Evolutionary conservation across 2,329 filamentous ascomycete species (phyloP), one percentile per base, ranked within the genome.

Genomic region (Sordariomycetes sp.): DNA sequence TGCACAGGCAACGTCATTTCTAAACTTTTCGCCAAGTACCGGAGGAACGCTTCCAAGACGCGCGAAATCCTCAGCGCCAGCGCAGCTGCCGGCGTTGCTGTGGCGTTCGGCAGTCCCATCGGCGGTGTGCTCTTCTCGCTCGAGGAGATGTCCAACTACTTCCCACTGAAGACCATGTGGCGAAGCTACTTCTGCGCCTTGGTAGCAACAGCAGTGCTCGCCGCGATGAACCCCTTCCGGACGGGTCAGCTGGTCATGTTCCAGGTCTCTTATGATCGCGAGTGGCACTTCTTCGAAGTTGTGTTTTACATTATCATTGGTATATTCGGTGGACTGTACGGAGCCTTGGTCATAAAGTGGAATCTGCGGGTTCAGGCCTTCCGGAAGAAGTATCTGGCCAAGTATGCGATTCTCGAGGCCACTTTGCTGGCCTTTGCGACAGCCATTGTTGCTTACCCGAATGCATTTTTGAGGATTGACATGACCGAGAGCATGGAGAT

Each of bases 401-500:
- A 84, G 41, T 92, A 93, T 56, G 82, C 88, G 6, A 75, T 96
- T 21, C 69, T 88, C 4, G 92, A 98, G 57, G 84, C 87, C 1
- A 88, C 86, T 1, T 59, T 94, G 12, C 64, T 98, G 26, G 88
- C 92, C 2, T 75, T 79, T 0, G 72, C 77, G 7, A 98, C 92
- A 4, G 92, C 88, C 8, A 69, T 96, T 17, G 70, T 98, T n/a
- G 95, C 90, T 58, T 98, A 94, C 50, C 92, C 90, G 1, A 98
- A 98, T 48, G 87, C 84, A 55, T 96, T 98, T 44, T 55, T 98
- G 37, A 73, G 86, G 36, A 95, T 96, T 48, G 93, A 98, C 59
- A 96, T 98, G 92, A 95, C 92, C 0, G 90, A 96, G 63, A 94
- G 87, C 64, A 96, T 98, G 92, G 88, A 96, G 55, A 94, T 95